Evolutionary conservation across 1,284 basidiomycete genomes (phyloP), one percentile per base, ranked within the genome.

Genomic region (Exobasidium rhododendri): DNA sequence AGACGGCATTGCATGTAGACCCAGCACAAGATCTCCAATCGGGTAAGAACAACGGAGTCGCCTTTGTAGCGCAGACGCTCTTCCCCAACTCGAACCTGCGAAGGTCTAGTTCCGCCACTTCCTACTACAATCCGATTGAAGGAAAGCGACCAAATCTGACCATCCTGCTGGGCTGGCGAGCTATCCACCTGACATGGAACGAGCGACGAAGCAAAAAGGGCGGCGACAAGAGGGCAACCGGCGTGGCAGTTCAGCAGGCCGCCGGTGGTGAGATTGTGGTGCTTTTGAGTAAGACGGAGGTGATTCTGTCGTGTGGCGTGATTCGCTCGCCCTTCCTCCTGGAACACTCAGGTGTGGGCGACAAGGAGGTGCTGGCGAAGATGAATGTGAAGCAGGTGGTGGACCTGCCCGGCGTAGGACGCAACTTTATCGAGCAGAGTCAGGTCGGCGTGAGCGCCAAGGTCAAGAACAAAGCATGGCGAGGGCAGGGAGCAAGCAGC

Each of bases 61-160:
- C 85, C 17, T 52, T 28, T 17, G 50, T 52, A 3, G 26, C 50
- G 3, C 24, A 28, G 26, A 52, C 82, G 45, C 77, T 61, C 26
- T 28, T 22, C 29, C 50, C 24, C n/a, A 28, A 52, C 26, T 32
- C 24, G 3, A 52, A 14, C 17, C 26, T 52, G 50, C 24, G 29
- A 52, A 14, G 50, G 17, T n/a, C 29, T n/a, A 82, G 81, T 6
- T 80, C 83, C 1, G 82, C 82, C 6, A 75, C 81, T 1, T 82
- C 83, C 1, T 84, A 83, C 73, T 80, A 81, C 29, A 76, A 81
- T 0, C 82, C 83, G 0, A 76, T 83, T 7, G 40, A 64, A 32
- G 29, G 29, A 35, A 30, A 44, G 4, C 77, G 83, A 13, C 85
- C 89, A 77, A 92, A 55, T 88, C 72, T 92, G 89, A 11, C 85